phyloP scores from a whole-genome alignment of 108 stramenopile species.

The Asterionellopsis glacialis region DNA sequence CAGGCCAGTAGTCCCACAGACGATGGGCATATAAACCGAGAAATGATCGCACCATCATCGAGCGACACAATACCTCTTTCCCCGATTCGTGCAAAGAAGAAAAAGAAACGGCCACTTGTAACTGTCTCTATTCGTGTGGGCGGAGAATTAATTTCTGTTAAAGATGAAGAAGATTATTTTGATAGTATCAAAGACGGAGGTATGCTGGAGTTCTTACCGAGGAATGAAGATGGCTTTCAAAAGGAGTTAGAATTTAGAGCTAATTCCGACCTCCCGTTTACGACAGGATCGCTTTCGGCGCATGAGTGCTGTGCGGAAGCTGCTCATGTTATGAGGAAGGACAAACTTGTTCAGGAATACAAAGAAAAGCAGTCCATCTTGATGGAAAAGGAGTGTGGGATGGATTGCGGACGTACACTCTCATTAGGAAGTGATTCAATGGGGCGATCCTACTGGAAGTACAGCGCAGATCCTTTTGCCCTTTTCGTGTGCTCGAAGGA shows the following conservation, averaged over 20 bases:
- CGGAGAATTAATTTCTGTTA: slow-evolving; percentile 58
- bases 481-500: slow-evolving; percentile 52
- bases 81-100: slow-evolving; percentile 3
- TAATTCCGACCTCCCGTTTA: slow-evolving; percentile 50
- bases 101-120: slow-evolving; percentile 21
- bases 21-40: neutral
- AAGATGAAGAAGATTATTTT: slow-evolving; percentile 22
- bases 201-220: slow-evolving; percentile 68
- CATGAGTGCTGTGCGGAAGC: slow-evolving; percentile 84
- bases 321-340: slow-evolving; percentile 69
- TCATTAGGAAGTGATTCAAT: slow-evolving; percentile 57
- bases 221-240: slow-evolving; percentile 64
- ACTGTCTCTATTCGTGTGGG: slow-evolving; percentile 60
- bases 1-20: slow-evolving; percentile 2
- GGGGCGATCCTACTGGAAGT: slow-evolving; percentile 77
- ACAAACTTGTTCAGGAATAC: slow-evolving; percentile 40
- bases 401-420: slow-evolving; percentile 67
- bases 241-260: slow-evolving; percentile 58
- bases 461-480: slow-evolving; percentile 39
- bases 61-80: neutral
- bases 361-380: slow-evolving; percentile 33
- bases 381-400: slow-evolving; percentile 52
- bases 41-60: neutral
- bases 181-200: slow-evolving; percentile 47
- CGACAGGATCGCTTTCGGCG: slow-evolving; percentile 72